phyloP scores from a whole-genome alignment of 345 rosid genomes.

The Crucihimalaya himalaica region DNA sequence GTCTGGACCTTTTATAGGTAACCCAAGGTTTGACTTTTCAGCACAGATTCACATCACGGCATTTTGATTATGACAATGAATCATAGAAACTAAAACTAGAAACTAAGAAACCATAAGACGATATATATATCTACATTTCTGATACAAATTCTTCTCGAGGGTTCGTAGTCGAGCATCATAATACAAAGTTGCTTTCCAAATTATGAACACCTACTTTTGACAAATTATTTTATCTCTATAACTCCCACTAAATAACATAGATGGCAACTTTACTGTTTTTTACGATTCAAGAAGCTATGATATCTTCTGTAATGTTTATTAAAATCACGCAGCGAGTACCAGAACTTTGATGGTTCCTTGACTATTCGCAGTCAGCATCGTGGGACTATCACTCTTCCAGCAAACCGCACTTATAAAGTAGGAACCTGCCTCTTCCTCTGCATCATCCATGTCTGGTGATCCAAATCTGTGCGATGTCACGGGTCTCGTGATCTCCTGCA shows the following conservation, averaged over 20 bases:
- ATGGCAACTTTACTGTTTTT: background rate
- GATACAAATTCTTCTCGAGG: slow-evolving; percentile 25
- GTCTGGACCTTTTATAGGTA: background rate
- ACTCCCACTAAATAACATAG: too few species aligned
- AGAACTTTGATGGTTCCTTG: slow-evolving; percentile 97
- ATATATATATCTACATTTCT: slow-evolving; percentile 19
- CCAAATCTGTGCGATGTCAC: slow-evolving; percentile 88
- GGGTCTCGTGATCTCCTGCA: slow-evolving; percentile 84
- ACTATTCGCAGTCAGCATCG: slow-evolving; percentile 93
- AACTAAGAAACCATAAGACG: background rate
- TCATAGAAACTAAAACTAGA: background rate
- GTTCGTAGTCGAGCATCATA: slow-evolving; percentile 25
- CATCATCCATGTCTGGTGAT: slow-evolving; percentile 80
- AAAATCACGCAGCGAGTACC: slow-evolving; percentile 70
- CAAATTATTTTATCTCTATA: slow-evolving; percentile 25
- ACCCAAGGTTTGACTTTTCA: slow-evolving; percentile 12
- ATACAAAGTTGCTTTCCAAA: slow-evolving; percentile 26
- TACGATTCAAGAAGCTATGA: slow-evolving; percentile 15
- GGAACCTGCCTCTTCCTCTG: slow-evolving; percentile 82
- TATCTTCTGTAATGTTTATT: background rate
- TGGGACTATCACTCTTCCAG: slow-evolving; percentile 97
- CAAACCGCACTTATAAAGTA: slow-evolving; percentile 95
- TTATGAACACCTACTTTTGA: slow-evolving; percentile 20
- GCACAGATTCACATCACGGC: background rate
- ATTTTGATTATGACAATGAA: background rate